Conservation (phyloP, 306 rosid genomes). For the Leucaena leucocephala region DNA sequence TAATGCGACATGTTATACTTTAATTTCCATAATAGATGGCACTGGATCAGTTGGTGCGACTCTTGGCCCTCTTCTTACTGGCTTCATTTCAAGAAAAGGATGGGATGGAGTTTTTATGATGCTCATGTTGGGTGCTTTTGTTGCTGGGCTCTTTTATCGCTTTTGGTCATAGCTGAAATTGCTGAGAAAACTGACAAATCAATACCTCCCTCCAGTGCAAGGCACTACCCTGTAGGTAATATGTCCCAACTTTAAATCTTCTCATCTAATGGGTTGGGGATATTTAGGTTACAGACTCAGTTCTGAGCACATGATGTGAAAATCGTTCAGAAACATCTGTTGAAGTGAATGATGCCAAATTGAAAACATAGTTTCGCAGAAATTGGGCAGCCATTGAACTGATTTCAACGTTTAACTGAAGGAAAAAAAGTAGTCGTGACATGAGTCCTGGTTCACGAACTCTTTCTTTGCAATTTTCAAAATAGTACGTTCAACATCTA, state of each 20-base stretch:
- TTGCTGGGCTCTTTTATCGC: constrained; percentile 70
- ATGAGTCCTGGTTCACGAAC: not conserved
- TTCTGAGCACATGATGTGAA: not conserved
- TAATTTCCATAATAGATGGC: constrained; percentile 85
- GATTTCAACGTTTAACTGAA: not conserved
- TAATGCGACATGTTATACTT: constrained; percentile 46
- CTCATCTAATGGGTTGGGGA: not conserved
- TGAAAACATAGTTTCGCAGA: not conserved
- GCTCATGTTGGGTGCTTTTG: constrained; percentile 68
- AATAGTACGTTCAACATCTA: not conserved
- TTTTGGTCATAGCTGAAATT: constrained; percentile 62
- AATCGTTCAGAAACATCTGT: not conserved
- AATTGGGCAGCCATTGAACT: not conserved
- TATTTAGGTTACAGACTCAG: not conserved
- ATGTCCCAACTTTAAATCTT: not conserved
- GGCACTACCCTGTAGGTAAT: constrained; percentile 57
- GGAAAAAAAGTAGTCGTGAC: not conserved
- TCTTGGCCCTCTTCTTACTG: constrained; percentile 86
- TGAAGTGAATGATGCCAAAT: not conserved
- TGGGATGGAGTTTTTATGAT: constrained; percentile 73
- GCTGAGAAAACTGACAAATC: constrained; percentile 51
- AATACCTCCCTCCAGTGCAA: constrained; percentile 33
- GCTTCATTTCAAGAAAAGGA: constrained; percentile 68
- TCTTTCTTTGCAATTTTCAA: not conserved
- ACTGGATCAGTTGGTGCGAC: constrained; percentile 89